phyloP scores from a whole-genome alignment of 805 yeast species.

The Lachancea lanzarotensis region DNA sequence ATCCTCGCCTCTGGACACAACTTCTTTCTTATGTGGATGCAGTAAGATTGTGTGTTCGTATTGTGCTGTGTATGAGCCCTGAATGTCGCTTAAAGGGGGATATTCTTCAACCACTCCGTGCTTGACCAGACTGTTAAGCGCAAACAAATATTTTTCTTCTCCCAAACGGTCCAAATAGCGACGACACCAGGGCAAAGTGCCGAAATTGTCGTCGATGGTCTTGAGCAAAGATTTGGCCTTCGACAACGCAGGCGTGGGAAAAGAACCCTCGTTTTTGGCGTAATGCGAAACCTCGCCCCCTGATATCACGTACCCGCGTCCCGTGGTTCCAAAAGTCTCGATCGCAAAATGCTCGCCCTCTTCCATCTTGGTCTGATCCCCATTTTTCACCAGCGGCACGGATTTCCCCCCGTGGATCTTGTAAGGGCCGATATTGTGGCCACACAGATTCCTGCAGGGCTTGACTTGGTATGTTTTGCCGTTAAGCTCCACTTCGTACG shows the following conservation, averaged over 20 bases:
- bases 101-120: constrained; percentile 88
- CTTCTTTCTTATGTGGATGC: constrained; percentile 89
- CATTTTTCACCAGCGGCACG: constrained; percentile 92
- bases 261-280: constrained; percentile 51
- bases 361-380: constrained; percentile 95
- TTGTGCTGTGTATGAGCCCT: constrained; percentile 92
- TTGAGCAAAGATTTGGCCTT: constrained; percentile 64
- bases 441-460: constrained; percentile 86
- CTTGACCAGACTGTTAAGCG: constrained; percentile 76
- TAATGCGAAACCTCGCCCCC: constrained; percentile 96
- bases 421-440: constrained; percentile 84
- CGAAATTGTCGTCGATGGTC: constrained; percentile 74
- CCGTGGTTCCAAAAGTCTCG: constrained; percentile 97
- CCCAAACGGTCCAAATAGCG: constrained; percentile 88
- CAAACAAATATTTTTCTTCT: constrained; percentile 84
- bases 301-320: constrained; percentile 78
- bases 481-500: constrained; percentile 84
- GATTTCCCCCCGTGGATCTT: constrained; percentile 91
- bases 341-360: constrained; percentile 98
- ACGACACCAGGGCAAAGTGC: constrained; percentile 95
- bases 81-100: constrained; percentile 81
- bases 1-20: constrained; percentile 92
- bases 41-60: constrained; percentile 89
- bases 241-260: constrained; percentile 40
- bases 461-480: constrained; percentile 83